Conservation (phyloP, 2,329 filamentous ascomycete species). For the Botrytis squamosa region DNA sequence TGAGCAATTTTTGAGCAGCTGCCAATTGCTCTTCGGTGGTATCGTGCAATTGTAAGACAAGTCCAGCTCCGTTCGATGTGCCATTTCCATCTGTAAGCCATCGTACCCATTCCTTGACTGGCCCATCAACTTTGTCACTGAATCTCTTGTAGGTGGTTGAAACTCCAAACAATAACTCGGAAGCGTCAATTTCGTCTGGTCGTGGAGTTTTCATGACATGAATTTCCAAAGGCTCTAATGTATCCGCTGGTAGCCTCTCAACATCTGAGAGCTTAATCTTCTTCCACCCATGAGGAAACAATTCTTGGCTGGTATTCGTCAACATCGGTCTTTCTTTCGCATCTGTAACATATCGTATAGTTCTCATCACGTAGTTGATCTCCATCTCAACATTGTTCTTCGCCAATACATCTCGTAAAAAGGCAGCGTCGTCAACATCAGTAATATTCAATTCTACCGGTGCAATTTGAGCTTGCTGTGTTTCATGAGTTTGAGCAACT, state of each 20-base stretch:
- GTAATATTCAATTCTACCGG: constrained; percentile 1
- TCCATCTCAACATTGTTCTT: constrained; percentile 33
- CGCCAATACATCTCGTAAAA: constrained; percentile 31
- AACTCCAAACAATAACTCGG: constrained; percentile 58
- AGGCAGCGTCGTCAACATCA: constrained; percentile 28
- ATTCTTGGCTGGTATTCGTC: constrained; percentile 33
- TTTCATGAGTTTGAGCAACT: constrained; percentile 1
- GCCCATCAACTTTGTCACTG: constrained; percentile 47
- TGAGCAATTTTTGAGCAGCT: constrained; percentile 48
- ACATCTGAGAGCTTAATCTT: constrained; percentile 28
- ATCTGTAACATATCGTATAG: constrained; percentile 36
- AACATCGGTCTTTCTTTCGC: constrained; percentile 30
- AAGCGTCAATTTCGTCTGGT: constrained; percentile 52
- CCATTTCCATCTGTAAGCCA: constrained; percentile 59
- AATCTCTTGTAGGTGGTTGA: constrained; percentile 59
- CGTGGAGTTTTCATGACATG: constrained; percentile 41
- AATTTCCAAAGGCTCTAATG: constrained; percentile 27
- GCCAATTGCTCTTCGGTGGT: constrained; percentile 51
- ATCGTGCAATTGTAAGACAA: constrained; percentile 54
- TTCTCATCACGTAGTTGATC: constrained; percentile 36
- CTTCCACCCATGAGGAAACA: constrained; percentile 33
- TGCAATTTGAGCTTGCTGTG: background rate
- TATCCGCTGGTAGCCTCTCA: constrained; percentile 27
- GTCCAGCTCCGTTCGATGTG: constrained; percentile 55
- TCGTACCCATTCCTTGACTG: constrained; percentile 58